Conservation (phyloP, 1,284 basidiomycete species). For the Ceratobasidium sp. region DNA sequence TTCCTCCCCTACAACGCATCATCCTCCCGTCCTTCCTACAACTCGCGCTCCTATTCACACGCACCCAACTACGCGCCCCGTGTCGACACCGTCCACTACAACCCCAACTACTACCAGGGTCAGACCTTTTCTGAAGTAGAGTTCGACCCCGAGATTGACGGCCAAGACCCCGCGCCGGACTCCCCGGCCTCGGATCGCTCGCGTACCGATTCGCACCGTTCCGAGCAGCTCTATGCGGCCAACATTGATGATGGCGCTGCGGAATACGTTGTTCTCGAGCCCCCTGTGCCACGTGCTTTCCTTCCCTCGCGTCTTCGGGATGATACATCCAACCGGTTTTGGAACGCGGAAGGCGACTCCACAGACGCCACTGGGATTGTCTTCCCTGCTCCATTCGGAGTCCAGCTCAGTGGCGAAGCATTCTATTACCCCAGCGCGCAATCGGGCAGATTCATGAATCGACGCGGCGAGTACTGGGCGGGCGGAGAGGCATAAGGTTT, state of each 20-base stretch:
- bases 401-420: slow-evolving; percentile 29
- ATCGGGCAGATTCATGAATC: slow-evolving; percentile 38
- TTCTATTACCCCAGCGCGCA: slow-evolving; percentile 39
- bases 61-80: slow-evolving; percentile 11
- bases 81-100: slow-evolving; percentile 27
- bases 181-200: slow-evolving; percentile 30
- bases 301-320: slow-evolving; percentile 28
- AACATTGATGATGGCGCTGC: slow-evolving; percentile 28
- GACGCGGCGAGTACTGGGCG: slow-evolving; percentile 38
- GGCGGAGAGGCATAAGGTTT: slow-evolving; percentile 32
- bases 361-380: slow-evolving; percentile 27
- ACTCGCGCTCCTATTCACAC: slow-evolving; percentile 18
- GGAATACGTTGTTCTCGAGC: slow-evolving; percentile 32
- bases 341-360: slow-evolving; percentile 40
- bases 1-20: slow-evolving; percentile 23
- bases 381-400: slow-evolving; percentile 34
- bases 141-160: slow-evolving; percentile 34
- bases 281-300: slow-evolving; percentile 15
- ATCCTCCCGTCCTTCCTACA: slow-evolving; percentile 6
- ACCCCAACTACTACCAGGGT: slow-evolving; percentile 33
- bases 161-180: slow-evolving; percentile 33
- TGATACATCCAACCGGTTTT: slow-evolving; percentile 23
- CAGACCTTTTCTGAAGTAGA: slow-evolving; percentile 36
- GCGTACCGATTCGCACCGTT: slow-evolving; percentile 34
- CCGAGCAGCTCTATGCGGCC: slow-evolving; percentile 26